Evolutionary conservation across 116 monocot genomes (phyloP), one percentile per base, ranked within the genome.

Genomic region (Dioscorea cayenensis): DNA sequence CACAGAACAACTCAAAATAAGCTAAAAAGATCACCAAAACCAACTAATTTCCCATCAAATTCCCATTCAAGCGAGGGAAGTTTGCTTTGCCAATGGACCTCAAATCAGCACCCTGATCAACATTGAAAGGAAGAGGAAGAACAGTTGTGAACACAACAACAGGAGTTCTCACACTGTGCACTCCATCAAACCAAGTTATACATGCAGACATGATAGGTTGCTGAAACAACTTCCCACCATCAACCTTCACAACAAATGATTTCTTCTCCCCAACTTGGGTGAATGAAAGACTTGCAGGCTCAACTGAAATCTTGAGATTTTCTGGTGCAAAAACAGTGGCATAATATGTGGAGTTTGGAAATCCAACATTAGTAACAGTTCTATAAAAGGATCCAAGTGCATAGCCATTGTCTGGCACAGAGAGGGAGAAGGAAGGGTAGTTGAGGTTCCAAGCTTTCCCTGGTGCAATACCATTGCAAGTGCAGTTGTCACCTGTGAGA

Each of bases 401-500:
- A 7, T 18, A 14, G 12, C 23, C 35, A 29, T 17, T 32, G 27
- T 63, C 63, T 64, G 60, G 43, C 13, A 49, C 55, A 4, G 55
- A 23, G 14, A 80, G 64, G 10, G 75, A 66, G 28, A 80, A 71
- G 68, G 68, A 68, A 68, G 68, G 68, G 21, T 68, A 68, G 49
- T 68, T 68, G 7, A 68, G 68, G 49, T 68, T 23, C 68, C 68
- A 49, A 2, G 10, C 68, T 0, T 28, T 49, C 19, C 68, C 68
- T n/a, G 28, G 36, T 2, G 3, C 25, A 43, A 10, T 21, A 22
- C n/a, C 13, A 7, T 38, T 49, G 25, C 68, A 68, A 49, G 29
- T 72, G 68, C 76, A 76, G 0, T 60, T 48, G 49, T 80, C 76
- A 2, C 80, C 80, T 1, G 72, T 68, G 36, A 75, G 27, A 4